Evolutionary conservation across 371 early-diverging fungal species (phyloP), one percentile per base, ranked within the genome.

Genomic region (Mortierella sp.): DNA sequence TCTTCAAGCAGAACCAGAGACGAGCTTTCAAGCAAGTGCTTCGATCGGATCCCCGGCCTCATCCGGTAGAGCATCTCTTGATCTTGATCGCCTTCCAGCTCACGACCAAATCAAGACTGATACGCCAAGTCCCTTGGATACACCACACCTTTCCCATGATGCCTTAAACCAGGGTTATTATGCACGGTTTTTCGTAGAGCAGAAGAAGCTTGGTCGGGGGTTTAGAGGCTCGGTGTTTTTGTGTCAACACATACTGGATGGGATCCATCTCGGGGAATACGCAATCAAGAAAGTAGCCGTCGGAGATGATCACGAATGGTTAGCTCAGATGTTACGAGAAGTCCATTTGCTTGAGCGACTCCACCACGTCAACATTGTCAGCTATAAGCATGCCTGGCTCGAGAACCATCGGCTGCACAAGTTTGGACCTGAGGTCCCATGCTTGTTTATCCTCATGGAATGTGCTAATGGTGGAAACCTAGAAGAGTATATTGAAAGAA

Each of bases 381-480:
- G 91, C 56, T 98, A 98, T 81, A 98, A 98, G 79, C 98, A 98
- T 80, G 89, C 92, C 21, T 95, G 96, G 96, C 84, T 98, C 15
- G 98, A 98, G 75, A 85, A 94, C 68, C 88, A 91, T 70, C 90
- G 89, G 55, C 75, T 94, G 2, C 90, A 93, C 21, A 76, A 80
- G 12, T 98, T 97, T 87, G 95, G 90, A 2, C 99, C 99, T 0
- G 86, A 88, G 66, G 94, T 98, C 0, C 97, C 99, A 0, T 96
- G 95, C 62, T 85, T 98, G 15, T 98, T 97, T 72, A 97, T 98
- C 37, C 82, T 98, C 7, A 98, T 98, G 99, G 97, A 98, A 76
- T 92, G 93, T 56, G 98, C 98, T 14, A 97, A 97, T 70, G 98
- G 97, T 23, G 98, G 98, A 3, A 98, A 95, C 70, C 85, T 98